A percentile compares a stretch with the other conserved stretches of the same genome.
phyloP scores from a whole-genome alignment of 192 early-diverging fungal genomes.

The Entomortierella lignicola region DNA sequence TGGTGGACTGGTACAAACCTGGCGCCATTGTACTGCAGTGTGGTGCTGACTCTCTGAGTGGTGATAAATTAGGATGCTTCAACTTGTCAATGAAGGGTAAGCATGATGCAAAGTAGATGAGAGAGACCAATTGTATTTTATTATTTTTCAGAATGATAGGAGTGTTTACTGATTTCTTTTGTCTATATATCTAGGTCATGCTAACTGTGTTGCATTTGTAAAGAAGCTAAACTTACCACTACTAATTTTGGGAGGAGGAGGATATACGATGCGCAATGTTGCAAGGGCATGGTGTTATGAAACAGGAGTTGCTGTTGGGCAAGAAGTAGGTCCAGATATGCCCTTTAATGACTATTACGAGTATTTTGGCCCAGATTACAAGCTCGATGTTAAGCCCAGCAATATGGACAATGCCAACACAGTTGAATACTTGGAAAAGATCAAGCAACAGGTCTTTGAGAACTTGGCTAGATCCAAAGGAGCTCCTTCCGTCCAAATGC shows the following conservation, averaged over 20 bases:
- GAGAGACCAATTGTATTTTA: too few species aligned
- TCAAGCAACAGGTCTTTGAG: constrained; percentile 71
- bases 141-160: too few species aligned
- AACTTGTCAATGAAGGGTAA: constrained; percentile 89
- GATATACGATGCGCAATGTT: constrained; percentile 97
- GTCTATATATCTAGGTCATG: constrained; percentile 70
- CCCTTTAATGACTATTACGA: constrained; percentile 90
- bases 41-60: constrained; percentile 95
- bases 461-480: constrained; percentile 75
- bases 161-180: constrained; percentile 81
- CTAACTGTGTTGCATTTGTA: constrained; percentile 92
- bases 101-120: constrained; percentile 60
- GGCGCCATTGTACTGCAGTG: constrained; percentile 93
- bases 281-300: constrained; percentile 96
- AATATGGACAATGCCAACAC: constrained; percentile 92
- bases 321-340: constrained; percentile 69
- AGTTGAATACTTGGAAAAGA: constrained; percentile 82
- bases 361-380: constrained; percentile 92
- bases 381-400: constrained; percentile 84
- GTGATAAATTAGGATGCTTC: constrained; percentile 94
- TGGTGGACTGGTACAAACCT: constrained; percentile 96
- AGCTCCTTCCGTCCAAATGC: constrained; percentile 89
- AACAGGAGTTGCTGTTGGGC: constrained; percentile 83
- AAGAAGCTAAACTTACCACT: constrained; percentile 92
- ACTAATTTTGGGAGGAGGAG: constrained; percentile 94